These are phyloP conservation scores for Corinectria fuckeliana DNA, from an alignment of 2,329 filamentous ascomycete species.

Conservation along the genomic window DNA sequence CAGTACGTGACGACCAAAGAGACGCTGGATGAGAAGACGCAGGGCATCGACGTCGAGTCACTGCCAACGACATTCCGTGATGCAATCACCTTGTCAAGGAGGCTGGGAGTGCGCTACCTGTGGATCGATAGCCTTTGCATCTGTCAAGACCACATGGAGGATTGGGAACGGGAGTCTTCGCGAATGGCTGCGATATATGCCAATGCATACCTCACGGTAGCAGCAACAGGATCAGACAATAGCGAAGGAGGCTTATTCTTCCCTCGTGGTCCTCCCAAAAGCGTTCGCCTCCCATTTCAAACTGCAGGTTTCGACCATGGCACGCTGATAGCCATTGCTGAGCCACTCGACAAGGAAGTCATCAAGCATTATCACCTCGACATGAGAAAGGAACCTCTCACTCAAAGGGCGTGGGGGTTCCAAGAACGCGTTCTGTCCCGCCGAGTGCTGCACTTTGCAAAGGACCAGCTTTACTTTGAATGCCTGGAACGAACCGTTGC, in stretches of 20 bases:
- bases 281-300: not conserved
- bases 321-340: not conserved
- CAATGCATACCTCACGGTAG: constrained; percentile 9
- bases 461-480: constrained; percentile 19
- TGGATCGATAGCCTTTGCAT: constrained; percentile 21
- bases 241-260: constrained; percentile 3
- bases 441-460: constrained; percentile 26
- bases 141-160: constrained; percentile 3
- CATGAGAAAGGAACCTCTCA: constrained; percentile 8
- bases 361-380: constrained; percentile 7
- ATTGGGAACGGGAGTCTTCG: constrained; percentile 11
- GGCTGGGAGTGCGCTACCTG: constrained; percentile 7
- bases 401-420: constrained; percentile 26
- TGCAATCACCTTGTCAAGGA: constrained; percentile 1
- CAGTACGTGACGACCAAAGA: constrained; percentile 5
- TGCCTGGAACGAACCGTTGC: constrained; percentile 14
- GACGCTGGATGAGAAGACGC: not conserved
- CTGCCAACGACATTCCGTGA: constrained; percentile 15
- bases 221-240: not conserved
- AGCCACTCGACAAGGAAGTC: constrained; percentile 7
- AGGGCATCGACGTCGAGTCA: not conserved
- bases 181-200: constrained; percentile 6
- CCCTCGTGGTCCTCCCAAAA: not conserved
- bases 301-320: not conserved
- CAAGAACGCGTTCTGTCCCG: constrained; percentile 30